Conservation (phyloP, 345 rosid species). For the Eucalyptus tenuipes region DNA sequence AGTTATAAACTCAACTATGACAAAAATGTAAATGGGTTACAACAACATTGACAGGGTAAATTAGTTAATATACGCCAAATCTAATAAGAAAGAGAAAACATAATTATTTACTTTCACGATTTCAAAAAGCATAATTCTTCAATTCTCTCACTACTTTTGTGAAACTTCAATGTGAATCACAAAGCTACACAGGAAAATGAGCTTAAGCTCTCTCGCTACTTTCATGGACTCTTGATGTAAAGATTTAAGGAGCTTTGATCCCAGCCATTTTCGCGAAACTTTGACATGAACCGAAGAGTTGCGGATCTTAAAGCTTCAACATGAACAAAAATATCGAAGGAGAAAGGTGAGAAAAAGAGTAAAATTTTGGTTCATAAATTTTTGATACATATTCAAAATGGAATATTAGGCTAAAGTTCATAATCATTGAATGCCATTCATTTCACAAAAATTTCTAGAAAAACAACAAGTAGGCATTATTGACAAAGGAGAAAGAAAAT, state of each 20-base stretch:
- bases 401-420: neutral
- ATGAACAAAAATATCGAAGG: fast-evolving
- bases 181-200: fast-evolving
- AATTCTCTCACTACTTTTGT: fast-evolving
- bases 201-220: fast-evolving
- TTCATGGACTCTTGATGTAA: too few species aligned
- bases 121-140: fast-evolving
- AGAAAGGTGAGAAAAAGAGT: fast-evolving
- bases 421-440: too few species aligned
- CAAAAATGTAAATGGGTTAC: too few species aligned
- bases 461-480: too few species aligned
- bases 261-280: fast-evolving
- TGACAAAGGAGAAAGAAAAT: neutral
- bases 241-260: too few species aligned
- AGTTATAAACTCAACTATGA: fast-evolving
- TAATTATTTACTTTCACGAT: too few species aligned
- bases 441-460: too few species aligned
- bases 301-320: fast-evolving
- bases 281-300: fast-evolving
- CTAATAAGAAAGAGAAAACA: too few species aligned
- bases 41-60: fast-evolving
- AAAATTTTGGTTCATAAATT: fast-evolving
- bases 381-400: fast-evolving
- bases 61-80: too few species aligned
- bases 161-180: too few species aligned